These are phyloP conservation scores for Eremothecium cymbalariae DNA, from an alignment of 1,139 yeast species.

Conservation along the genomic window DNA sequence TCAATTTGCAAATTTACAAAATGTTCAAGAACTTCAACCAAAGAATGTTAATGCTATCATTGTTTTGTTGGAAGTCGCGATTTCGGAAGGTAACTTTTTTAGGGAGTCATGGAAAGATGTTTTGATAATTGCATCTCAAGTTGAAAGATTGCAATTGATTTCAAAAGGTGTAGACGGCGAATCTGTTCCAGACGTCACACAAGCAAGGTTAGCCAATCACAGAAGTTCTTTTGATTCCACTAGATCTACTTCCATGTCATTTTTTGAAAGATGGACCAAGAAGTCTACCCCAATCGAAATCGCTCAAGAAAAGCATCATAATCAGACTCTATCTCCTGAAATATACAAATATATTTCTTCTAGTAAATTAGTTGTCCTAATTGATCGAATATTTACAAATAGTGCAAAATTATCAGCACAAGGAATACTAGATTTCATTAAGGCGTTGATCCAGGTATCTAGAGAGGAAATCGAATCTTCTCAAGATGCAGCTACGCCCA, in stretches of 20 bases:
- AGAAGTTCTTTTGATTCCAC: slow-evolving; percentile 51
- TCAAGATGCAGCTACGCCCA: slow-evolving; percentile 71
- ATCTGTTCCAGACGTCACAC: slow-evolving; percentile 76
- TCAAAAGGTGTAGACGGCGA: slow-evolving; percentile 85
- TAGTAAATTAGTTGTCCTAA: slow-evolving; percentile 72
- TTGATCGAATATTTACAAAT: slow-evolving; percentile 81
- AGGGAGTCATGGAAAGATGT: slow-evolving; percentile 78
- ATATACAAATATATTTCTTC: slow-evolving; percentile 57
- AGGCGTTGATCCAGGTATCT: slow-evolving; percentile 78
- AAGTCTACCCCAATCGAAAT: slow-evolving; percentile 41
- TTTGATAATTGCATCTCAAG: slow-evolving; percentile 74
- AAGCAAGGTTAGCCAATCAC: slow-evolving; percentile 46
- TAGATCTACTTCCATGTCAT: slow-evolving; percentile 33
- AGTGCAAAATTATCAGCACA: slow-evolving; percentile 73
- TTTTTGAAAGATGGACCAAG: slow-evolving; percentile 35
- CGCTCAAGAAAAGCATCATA: slow-evolving; percentile 43
- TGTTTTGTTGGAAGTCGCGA: slow-evolving; percentile 66
- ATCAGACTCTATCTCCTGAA: slow-evolving; percentile 43
- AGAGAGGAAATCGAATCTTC: slow-evolving; percentile 88
- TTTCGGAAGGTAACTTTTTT: slow-evolving; percentile 66
- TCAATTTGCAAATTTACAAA: slow-evolving; percentile 75
- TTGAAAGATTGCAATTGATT: slow-evolving; percentile 80
- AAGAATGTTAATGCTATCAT: slow-evolving; percentile 79
- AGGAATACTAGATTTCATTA: slow-evolving; percentile 80
- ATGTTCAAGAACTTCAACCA: slow-evolving; percentile 65